Evolutionary conservation across 352 stramenopile species (phyloP), one percentile per base, ranked within the genome.

Genomic region (Pythium periplocum): DNA sequence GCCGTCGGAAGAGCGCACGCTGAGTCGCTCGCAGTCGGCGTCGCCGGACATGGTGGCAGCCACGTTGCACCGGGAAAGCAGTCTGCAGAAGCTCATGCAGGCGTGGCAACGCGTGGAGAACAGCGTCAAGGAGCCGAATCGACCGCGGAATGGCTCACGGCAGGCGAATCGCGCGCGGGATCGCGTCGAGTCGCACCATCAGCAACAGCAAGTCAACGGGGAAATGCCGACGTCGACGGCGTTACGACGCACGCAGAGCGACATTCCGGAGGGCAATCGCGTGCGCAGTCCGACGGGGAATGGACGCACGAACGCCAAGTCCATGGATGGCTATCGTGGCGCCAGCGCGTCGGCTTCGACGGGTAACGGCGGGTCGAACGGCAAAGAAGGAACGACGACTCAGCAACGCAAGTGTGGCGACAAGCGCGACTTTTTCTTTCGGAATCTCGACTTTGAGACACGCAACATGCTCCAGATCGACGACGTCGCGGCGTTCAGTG

Each of bases 351-450:
- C 17, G 17, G 17, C 17, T 26, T 26, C 17, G 17, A 26, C 17
- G 32, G 11, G 45, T 30, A 10, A 30, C 32, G 12, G 8, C 50
- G n/a, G 44, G 3, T 46, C 48, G 1, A 26, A 26, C 17, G 17
- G 17, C 17, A 26, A 26, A 26, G 17, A 26, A 26, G 17, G 17
- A 26, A 26, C 17, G 17, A 26, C 17, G 17, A 26, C 17, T 26
- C 17, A 26, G 17, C 17, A 26, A 26, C 17, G 17, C 17, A 89
- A 89, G 48, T 88, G 79, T 56, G 78, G 78, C 7, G 82, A 93
- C 64, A 93, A 93, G 60, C 78, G 83, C 37, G 79, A 90, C 50
- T 93, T 90, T 55, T 87, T 93, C 56, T 93, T 93, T 49, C 73
- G 83, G 2, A 86, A 88, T 36, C 58, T 93, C 43, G 61, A 85